A percentile compares a stretch with the other conserved stretches of the same genome.
Evolutionary conservation across 345 rosid genomes (phyloP).

Genomic region (Salix brachista): DNA sequence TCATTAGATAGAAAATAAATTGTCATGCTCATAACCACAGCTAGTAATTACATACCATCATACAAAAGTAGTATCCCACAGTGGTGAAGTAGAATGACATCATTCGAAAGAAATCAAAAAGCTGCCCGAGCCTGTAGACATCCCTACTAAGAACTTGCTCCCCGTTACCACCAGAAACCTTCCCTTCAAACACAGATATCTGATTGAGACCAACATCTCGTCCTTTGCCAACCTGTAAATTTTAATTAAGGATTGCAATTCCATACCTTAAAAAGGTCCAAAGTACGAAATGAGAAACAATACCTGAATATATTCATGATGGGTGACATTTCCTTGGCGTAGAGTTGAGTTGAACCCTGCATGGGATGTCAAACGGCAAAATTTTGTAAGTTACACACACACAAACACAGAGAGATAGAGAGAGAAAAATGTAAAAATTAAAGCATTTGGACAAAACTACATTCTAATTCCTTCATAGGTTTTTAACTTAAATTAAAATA

Average conservation of each 20-base stretch:
- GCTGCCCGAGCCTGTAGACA: slow-evolving; percentile 96
- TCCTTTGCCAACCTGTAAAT: slow-evolving; percentile 92
- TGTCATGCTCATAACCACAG: not conserved
- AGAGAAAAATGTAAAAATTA: too few species aligned
- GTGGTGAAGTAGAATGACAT: slow-evolving; percentile 95
- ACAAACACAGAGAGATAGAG: too few species aligned
- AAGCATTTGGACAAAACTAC: not conserved
- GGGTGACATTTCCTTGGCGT: slow-evolving; percentile 96
- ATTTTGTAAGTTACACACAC: not conserved
- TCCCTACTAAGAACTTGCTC: slow-evolving; percentile 99
- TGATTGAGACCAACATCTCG: slow-evolving; percentile 98
- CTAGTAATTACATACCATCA: slow-evolving; percentile 60
- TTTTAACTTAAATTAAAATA: not conserved
- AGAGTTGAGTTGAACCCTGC: slow-evolving; percentile 93
- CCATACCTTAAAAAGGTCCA: not conserved
- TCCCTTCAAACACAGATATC: slow-evolving; percentile 96
- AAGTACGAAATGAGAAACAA: not conserved
- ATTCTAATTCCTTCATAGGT: not conserved
- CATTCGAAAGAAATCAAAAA: slow-evolving; percentile 95
- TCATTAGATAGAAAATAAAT: not conserved
- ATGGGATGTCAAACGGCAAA: not conserved
- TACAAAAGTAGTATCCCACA: slow-evolving; percentile 90
- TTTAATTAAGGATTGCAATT: slow-evolving; percentile 4
- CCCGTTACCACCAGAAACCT: slow-evolving; percentile 98
- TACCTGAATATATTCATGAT: slow-evolving; percentile 98